Conservation (phyloP, 2,329 filamentous ascomycete genomes). For the Neonectria coccinea region DNA sequence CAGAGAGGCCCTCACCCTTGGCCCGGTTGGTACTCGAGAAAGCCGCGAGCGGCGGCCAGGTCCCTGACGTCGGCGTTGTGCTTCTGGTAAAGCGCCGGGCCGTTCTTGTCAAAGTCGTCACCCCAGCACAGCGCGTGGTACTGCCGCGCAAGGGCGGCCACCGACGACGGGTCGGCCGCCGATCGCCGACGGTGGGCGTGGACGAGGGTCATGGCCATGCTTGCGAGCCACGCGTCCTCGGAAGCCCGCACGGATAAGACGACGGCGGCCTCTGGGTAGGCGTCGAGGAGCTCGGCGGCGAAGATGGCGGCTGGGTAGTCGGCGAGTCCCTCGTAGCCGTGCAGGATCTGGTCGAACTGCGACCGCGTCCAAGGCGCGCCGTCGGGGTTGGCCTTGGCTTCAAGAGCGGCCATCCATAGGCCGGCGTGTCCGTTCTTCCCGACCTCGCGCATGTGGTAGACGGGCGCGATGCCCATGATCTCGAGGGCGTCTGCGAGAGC, state of each 20-base stretch:
- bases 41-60: neutral
- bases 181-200: conserved; percentile 8
- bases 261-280: conserved; percentile 11
- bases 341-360: neutral
- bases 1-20: neutral
- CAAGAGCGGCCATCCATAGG: conserved; percentile 8
- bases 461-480: conserved; percentile 4
- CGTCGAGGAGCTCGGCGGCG: neutral
- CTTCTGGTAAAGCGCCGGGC: neutral
- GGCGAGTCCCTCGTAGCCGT: neutral
- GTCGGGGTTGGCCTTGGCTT: neutral
- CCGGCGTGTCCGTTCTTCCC: neutral
- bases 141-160: conserved; percentile 1
- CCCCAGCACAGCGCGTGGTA: neutral
- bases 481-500: conserved; percentile 12
- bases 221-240: conserved; percentile 13
- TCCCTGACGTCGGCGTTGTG: conserved; percentile 1
- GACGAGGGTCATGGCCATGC: conserved; percentile 6
- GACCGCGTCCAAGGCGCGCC: neutral
- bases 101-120: conserved; percentile 6
- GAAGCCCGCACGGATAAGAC: conserved; percentile 4
- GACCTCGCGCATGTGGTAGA: conserved; percentile 8
- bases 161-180: neutral
- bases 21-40: neutral
- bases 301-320: conserved; percentile 4